Conservation (phyloP, 164 flowering plant species). For the Paratinospora sagittata region DNA sequence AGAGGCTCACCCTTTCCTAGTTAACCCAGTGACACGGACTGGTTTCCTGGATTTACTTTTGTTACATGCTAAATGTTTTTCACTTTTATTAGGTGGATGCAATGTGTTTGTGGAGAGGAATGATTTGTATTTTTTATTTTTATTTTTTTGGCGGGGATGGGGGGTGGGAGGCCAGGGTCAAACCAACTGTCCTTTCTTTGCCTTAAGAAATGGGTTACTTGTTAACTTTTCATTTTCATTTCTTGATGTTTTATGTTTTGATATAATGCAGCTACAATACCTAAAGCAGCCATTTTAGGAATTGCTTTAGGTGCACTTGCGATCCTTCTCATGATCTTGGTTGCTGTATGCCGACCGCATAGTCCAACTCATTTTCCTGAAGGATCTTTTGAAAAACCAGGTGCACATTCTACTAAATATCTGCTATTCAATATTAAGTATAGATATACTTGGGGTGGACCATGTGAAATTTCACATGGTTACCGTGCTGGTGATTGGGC, state of each 20-base stretch:
- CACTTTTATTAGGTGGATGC: neutral
- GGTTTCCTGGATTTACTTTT: neutral
- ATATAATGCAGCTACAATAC: slow-evolving; percentile 56
- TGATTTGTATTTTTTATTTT: no score
- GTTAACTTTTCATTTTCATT: neutral
- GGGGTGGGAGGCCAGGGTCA: neutral
- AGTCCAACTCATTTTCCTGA: slow-evolving; percentile 48
- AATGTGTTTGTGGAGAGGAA: neutral
- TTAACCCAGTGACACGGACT: neutral
- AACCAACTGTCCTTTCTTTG: neutral
- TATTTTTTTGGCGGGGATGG: no score
- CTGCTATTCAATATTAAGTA: neutral
- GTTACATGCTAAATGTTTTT: neutral
- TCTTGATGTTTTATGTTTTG: neutral
- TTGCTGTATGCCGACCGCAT: slow-evolving; percentile 71
- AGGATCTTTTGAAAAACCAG: slow-evolving; percentile 75
- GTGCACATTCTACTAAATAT: slow-evolving; percentile 18
- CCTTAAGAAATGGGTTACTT: neutral
- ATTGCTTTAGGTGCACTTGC: slow-evolving; percentile 81
- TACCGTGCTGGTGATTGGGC: neutral
- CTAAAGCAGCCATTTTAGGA: slow-evolving; percentile 88
- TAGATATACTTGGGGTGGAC: neutral
- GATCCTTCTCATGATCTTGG: slow-evolving; percentile 77
- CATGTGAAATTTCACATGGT: neutral
- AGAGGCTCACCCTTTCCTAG: neutral